Conservation (phyloP, 768 basidiomycete species). For the Grammothele lineata region DNA sequence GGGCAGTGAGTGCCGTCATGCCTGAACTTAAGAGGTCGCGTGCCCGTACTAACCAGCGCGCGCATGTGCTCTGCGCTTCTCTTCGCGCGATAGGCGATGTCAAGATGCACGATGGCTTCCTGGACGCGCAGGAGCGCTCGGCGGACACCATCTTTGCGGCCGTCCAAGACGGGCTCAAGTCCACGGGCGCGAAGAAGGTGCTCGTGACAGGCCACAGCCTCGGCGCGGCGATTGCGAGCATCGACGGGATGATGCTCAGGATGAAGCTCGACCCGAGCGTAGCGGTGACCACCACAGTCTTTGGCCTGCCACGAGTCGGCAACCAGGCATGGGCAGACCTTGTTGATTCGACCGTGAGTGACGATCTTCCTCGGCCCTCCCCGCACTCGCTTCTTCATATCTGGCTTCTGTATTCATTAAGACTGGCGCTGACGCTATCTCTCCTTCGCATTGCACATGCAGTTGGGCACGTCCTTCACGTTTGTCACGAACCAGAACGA, state of each 20-base stretch:
- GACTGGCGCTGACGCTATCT: not conserved
- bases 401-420: not conserved
- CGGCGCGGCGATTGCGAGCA: slow-evolving; percentile 42
- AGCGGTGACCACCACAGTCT: slow-evolving; percentile 31
- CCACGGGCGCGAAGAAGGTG: slow-evolving; percentile 31
- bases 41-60: too few species aligned
- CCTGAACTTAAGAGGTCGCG: too few species aligned
- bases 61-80: too few species aligned
- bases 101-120: slow-evolving; percentile 38
- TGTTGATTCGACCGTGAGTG: slow-evolving; percentile 31
- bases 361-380: too few species aligned
- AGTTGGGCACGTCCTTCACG: slow-evolving; percentile 28
- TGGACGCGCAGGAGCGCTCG: slow-evolving; percentile 35
- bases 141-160: slow-evolving; percentile 31
- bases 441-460: too few species aligned
- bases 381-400: not conserved
- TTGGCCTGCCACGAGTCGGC: slow-evolving; percentile 43
- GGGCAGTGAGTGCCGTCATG: slow-evolving; percentile 16
- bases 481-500: slow-evolving; percentile 39
- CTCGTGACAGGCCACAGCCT: slow-evolving; percentile 29
- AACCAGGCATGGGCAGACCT: slow-evolving; percentile 42
- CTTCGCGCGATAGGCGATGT: slow-evolving; percentile 18
- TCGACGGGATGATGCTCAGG: slow-evolving; percentile 40
- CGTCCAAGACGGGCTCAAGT: slow-evolving; percentile 28
- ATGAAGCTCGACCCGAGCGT: slow-evolving; percentile 32